Percentiles rank a stretch among this genome's conserved stretches.
phyloP scores from a whole-genome alignment of 441 rosid species.

The Arabidopsis hybrid region DNA sequence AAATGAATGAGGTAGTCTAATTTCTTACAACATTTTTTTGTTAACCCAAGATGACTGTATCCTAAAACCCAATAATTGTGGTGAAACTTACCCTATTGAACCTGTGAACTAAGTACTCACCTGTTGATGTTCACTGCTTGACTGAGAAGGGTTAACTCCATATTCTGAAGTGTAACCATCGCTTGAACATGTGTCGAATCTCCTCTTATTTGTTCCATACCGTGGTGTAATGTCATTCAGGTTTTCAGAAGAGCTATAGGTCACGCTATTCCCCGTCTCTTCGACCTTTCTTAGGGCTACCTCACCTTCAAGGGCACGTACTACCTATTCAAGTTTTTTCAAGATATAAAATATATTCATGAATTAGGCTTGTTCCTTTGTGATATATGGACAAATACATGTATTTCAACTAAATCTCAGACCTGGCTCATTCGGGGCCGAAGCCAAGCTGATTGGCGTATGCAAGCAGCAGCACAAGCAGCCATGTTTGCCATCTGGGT shows the following conservation, averaged over 20 bases:
- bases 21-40: constrained; percentile 5
- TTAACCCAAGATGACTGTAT: neutral
- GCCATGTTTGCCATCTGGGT: constrained; percentile 54
- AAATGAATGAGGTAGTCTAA: constrained; percentile 29
- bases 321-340: constrained; percentile 42
- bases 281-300: constrained; percentile 45
- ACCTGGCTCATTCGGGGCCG: constrained; percentile 71
- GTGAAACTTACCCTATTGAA: neutral
- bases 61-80: neutral
- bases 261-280: constrained; percentile 37
- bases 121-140: constrained; percentile 44
- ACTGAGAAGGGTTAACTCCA: constrained; percentile 52
- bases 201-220: constrained; percentile 39
- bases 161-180: constrained; percentile 50
- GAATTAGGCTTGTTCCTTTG: neutral
- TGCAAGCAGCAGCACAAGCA: constrained; percentile 57
- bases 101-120: constrained; percentile 20
- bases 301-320: constrained; percentile 56
- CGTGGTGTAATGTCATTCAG: constrained; percentile 13
- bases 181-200: constrained; percentile 35
- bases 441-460: constrained; percentile 60
- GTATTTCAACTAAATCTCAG: neutral
- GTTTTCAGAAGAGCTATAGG: constrained; percentile 41
- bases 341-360: neutral
- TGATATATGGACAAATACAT: neutral